Conservation (phyloP, 305 asterid species). For the Solanum hybrid region DNA sequence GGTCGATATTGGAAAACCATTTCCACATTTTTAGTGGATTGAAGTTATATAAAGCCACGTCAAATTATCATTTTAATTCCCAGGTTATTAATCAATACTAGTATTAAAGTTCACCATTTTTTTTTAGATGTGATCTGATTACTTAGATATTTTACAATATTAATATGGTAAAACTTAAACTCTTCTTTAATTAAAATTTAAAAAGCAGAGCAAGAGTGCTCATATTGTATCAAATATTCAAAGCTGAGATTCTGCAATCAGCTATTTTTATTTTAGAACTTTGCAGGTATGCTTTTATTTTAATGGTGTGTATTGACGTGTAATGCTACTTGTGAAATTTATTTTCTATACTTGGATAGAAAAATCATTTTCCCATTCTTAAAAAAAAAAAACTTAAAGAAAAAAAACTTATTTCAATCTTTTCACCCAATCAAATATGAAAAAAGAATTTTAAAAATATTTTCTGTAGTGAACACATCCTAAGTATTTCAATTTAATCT, state of each 20-base stretch:
- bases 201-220: neutral
- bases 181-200: neutral
- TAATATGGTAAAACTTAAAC: neutral
- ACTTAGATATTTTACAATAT: neutral
- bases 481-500: neutral
- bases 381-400: no score
- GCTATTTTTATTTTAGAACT: neutral
- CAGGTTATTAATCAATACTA: neutral
- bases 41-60: neutral
- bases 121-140: neutral
- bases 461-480: neutral
- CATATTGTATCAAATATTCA: neutral
- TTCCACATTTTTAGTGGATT: neutral
- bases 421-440: neutral
- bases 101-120: neutral
- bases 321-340: neutral
- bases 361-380: neutral
- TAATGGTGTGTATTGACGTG: neutral
- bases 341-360: neutral
- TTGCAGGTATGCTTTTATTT: neutral
- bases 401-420: neutral
- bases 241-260: neutral
- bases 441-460: neutral
- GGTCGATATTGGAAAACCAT: neutral
- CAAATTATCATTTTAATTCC: neutral